Percentiles rank a stretch among this genome's conserved stretches.
phyloP scores from a whole-genome alignment of 768 basidiomycete species.

The Hemileccinum rubropunctum region DNA sequence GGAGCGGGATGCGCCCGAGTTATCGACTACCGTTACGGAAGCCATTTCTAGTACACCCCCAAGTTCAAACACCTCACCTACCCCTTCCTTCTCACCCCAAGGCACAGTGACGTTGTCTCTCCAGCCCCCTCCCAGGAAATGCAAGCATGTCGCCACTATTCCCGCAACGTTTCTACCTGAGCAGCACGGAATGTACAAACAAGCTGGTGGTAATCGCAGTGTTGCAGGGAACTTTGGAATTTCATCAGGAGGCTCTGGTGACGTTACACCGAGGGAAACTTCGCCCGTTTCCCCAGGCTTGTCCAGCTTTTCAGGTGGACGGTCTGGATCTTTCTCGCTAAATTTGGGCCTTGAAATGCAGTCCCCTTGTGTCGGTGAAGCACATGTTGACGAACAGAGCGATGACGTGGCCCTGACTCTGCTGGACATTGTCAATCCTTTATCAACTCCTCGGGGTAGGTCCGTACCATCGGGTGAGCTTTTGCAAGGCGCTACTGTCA shows the following conservation, averaged over 20 bases:
- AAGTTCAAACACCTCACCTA: slow-evolving; percentile 17
- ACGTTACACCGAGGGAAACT: slow-evolving; percentile 8
- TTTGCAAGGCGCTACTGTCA: slow-evolving; percentile 19
- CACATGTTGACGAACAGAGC: background rate
- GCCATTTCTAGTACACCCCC: slow-evolving; percentile 28
- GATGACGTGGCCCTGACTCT: background rate
- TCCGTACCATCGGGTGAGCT: slow-evolving; percentile 29
- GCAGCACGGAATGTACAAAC: slow-evolving; percentile 22
- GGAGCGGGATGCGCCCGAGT: slow-evolving; percentile 31
- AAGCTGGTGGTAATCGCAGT: slow-evolving; percentile 25
- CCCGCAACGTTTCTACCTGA: slow-evolving; percentile 2
- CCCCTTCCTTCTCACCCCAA: slow-evolving; percentile 30
- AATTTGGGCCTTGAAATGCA: background rate
- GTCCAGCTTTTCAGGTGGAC: slow-evolving; percentile 4
- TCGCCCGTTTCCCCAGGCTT: slow-evolving; percentile 7
- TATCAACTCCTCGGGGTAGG: background rate
- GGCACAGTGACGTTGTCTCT: slow-evolving; percentile 30
- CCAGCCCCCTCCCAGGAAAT: slow-evolving; percentile 34
- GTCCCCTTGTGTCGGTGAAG: slow-evolving; percentile 1
- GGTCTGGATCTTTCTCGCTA: slow-evolving; percentile 1
- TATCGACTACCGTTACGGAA: slow-evolving; percentile 12
- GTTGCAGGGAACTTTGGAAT: slow-evolving; percentile 32
- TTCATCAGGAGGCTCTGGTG: slow-evolving; percentile 9
- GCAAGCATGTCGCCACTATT: slow-evolving; percentile 15
- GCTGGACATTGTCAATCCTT: background rate